Evolutionary conservation across 1,139 yeast species (phyloP), one percentile per base, ranked within the genome.

Genomic region (Maudiozyma humilis): DNA sequence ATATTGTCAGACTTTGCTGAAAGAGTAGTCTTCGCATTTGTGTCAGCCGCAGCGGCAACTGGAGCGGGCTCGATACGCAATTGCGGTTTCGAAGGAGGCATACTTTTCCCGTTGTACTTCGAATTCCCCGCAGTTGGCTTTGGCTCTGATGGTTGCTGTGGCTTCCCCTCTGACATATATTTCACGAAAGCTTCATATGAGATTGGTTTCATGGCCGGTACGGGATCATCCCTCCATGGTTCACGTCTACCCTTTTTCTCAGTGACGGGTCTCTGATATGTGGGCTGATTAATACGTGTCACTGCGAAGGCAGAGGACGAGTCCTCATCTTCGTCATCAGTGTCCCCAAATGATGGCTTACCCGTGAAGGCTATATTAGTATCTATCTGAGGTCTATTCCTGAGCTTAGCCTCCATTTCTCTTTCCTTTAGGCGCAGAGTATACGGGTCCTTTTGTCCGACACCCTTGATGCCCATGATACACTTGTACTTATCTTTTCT

Each of bases 381-480:
- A 7, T 17, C n/a, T 15, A 34, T 27, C 10, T 27, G 18, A 19
- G 36, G 19, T 5, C 25, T 27, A 17, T 17, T 34, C 3, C 20
- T 27, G 1, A 34, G 18, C 10, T 19, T 14, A 12, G 20, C 14
- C 14, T 34, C 36, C 19, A 13, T 34, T 14, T 23, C 36, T 19
- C 36, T 23, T 34, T 34, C 36, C n/a, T 34, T 27, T 8, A 34
- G 23, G 13, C 18, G 18, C 23, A 34, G 14, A 16, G 36, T 34
- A 34, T 34, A 34, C 3, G 13, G 18, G n/a, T 34, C 36, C 36
- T 34, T 34, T 34, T 34, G 19, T 19, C 36, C 25, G 13, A 34
- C 25, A 16, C 36, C 36, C 36, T 34, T 34, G 13, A 34, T 34
- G 20, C 36, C 36, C 36, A 34, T 34, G 8, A 17, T 14, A 19